Evolutionary conservation across 2,329 filamentous ascomycete species (phyloP).

Genomic region (Fusarium cyanostomum): DNA sequence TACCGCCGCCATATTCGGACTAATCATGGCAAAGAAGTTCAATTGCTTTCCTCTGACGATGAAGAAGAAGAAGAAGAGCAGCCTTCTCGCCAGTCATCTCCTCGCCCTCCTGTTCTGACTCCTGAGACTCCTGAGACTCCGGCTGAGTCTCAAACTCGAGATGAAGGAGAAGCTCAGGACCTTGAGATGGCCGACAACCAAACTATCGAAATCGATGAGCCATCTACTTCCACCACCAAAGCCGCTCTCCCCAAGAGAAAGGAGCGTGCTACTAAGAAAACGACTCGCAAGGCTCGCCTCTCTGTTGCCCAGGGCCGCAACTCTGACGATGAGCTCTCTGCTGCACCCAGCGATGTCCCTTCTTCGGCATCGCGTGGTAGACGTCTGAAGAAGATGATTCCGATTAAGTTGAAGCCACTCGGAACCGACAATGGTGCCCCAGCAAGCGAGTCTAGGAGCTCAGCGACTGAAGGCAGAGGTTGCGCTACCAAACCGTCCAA

Average conservation of each 20-base stretch:
- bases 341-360: constrained; percentile 1
- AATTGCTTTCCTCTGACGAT: neutral
- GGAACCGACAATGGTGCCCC: neutral
- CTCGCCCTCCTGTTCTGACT: neutral
- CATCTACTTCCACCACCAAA: neutral
- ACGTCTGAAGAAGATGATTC: neutral
- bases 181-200: neutral
- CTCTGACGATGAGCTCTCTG: constrained; percentile 6
- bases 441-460: constrained; percentile 12
- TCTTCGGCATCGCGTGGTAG: neutral
- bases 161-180: neutral
- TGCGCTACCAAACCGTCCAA: constrained; percentile 1
- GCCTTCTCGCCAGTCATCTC: neutral
- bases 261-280: neutral
- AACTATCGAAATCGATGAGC: neutral
- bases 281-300: neutral
- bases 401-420: neutral
- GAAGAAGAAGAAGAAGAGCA: neutral
- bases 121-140: too few relatives aligned
- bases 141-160: neutral
- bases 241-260: neutral
- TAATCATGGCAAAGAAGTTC: constrained; percentile 10
- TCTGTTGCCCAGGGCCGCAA: neutral
- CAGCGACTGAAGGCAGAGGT: neutral
- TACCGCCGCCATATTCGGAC: constrained; percentile 7